These are phyloP conservation scores for Yamadazyma pseudoaaseri DNA, from an alignment of 1,139 yeast species.

Conservation along the genomic window DNA sequence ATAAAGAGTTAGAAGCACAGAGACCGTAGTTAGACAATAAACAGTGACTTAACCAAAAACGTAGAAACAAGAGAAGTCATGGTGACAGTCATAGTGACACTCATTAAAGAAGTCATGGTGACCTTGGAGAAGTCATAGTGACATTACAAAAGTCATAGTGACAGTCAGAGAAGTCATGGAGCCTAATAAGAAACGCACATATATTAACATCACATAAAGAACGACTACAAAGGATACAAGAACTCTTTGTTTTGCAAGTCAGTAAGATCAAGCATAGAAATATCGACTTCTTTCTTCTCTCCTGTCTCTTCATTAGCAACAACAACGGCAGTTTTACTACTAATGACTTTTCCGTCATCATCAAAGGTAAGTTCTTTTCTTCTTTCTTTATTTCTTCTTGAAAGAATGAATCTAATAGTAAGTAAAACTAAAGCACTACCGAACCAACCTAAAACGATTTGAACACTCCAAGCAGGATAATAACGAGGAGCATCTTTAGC, in stretches of 20 bases:
- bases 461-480: constrained; percentile 25
- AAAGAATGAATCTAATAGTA: constrained; percentile 19
- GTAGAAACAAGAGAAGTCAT: too few relatives aligned
- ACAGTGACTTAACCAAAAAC: too few relatives aligned
- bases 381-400: constrained; percentile 18
- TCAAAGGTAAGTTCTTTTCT: constrained; percentile 2
- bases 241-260: constrained; percentile 47
- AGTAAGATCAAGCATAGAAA: constrained; percentile 44
- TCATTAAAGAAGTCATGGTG: too few relatives aligned
- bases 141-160: too few relatives aligned
- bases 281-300: constrained; percentile 29
- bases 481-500: constrained; percentile 28
- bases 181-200: too few relatives aligned
- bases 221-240: constrained; percentile 33
- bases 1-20: too few relatives aligned
- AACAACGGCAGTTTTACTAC: constrained; percentile 13
- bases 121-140: too few relatives aligned
- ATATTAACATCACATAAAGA: too few relatives aligned
- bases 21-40: too few relatives aligned
- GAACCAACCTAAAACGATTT: constrained; percentile 29
- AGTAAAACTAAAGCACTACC: constrained; percentile 21
- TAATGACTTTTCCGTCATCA: constrained; percentile 13
- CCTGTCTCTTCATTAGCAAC: constrained; percentile 23
- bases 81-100: too few relatives aligned
- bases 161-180: too few relatives aligned